A percentile compares a stretch with the other conserved stretches of the same genome.
Conservation (phyloP, 2,329 filamentous ascomycete genomes). For the Cryphonectria japonica region DNA sequence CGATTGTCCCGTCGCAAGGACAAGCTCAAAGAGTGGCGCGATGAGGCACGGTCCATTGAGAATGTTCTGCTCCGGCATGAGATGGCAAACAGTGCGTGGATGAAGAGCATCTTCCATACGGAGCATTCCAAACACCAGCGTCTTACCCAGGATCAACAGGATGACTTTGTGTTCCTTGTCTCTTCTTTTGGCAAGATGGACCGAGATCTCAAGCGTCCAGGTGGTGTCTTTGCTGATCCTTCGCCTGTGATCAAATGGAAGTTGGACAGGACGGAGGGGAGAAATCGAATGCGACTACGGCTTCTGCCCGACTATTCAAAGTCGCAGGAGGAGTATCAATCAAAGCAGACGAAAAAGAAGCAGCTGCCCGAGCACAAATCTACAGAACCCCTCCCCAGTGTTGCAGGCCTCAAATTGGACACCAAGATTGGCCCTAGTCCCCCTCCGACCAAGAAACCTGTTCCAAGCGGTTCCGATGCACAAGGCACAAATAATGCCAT, state of each 20-base stretch:
- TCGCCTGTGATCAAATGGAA: slow-evolving; percentile 74
- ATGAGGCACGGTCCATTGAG: slow-evolving; percentile 69
- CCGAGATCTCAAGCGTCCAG: slow-evolving; percentile 75
- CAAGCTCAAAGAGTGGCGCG: slow-evolving; percentile 78
- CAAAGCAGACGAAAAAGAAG: slow-evolving; percentile 58
- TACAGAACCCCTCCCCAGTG: slow-evolving; percentile 30
- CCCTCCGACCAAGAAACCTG: slow-evolving; percentile 17
- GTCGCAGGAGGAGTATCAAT: slow-evolving; percentile 76
- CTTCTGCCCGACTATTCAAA: slow-evolving; percentile 77
- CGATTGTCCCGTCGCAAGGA: slow-evolving; percentile 79
- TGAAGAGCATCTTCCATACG: slow-evolving; percentile 91
- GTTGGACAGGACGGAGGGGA: slow-evolving; percentile 91
- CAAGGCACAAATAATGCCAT: slow-evolving; percentile 28
- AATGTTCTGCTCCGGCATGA: slow-evolving; percentile 81
- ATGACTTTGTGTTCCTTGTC: slow-evolving; percentile 78
- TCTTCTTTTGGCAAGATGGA: slow-evolving; percentile 79
- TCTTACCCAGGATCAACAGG: slow-evolving; percentile 88
- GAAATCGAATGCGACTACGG: slow-evolving; percentile 90
- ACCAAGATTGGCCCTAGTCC: slow-evolving; percentile 37
- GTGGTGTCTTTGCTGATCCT: slow-evolving; percentile 75
- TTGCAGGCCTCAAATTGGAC: slow-evolving; percentile 28
- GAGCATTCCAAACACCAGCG: slow-evolving; percentile 92
- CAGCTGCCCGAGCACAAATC: slow-evolving; percentile 33
- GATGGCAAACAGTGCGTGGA: slow-evolving; percentile 85
- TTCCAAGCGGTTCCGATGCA: slow-evolving; percentile 23